Conservation (phyloP, 2,329 filamentous ascomycete genomes). For the Ophiosphaerella herpotricha region DNA sequence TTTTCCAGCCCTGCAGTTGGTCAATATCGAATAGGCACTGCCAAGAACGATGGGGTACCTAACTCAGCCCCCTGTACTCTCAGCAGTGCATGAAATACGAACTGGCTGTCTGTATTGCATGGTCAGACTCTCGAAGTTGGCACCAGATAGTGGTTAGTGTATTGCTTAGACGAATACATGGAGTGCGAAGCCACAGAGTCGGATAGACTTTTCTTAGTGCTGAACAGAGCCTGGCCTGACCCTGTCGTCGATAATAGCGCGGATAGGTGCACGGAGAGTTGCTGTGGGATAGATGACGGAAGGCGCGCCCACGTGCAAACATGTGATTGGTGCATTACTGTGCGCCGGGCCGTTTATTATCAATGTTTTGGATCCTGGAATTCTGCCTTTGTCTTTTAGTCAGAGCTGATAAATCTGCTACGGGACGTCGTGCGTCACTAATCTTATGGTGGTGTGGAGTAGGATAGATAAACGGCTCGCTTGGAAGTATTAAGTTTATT, state of each 20-base stretch:
- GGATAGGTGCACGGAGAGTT: not conserved
- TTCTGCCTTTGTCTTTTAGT: constrained; percentile 2
- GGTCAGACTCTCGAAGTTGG: not conserved
- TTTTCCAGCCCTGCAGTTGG: constrained; percentile 12
- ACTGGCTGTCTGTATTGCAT: not conserved
- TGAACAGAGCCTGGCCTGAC: no score
- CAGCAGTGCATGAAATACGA: not conserved
- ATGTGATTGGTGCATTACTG: constrained; percentile 10
- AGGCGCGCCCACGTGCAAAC: constrained; percentile 7
- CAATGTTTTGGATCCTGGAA: constrained; percentile 1
- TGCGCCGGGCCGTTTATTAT: constrained; percentile 1
- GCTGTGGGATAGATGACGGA: not conserved
- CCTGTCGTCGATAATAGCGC: no score
- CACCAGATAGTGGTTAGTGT: no score
- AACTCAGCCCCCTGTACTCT: constrained; percentile 3
- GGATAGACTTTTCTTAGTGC: no score
- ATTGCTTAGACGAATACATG: no score
- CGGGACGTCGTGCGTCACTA: not conserved
- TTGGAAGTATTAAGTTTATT: constrained; percentile 3
- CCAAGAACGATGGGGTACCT: constrained; percentile 3
- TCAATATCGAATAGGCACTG: constrained; percentile 11
- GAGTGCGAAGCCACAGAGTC: no score
- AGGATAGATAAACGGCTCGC: constrained; percentile 6
- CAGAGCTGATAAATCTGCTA: constrained; percentile 3
- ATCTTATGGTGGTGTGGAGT: not conserved